These are phyloP conservation scores for sorghum (Sorghum bicolor) DNA, from an alignment of 176 grass and related monocot species.

Conservation along the genomic window Sorghum_bicolor_NCBIv3 NC_012875.2:59326501-59327000, in stretches of 20 bases:
- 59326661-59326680: slow-evolving; percentile 84
- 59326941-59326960: slow-evolving; percentile 22
- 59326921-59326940: slow-evolving; percentile 87
- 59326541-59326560: neutral
- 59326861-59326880: slow-evolving; percentile 95
- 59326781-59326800: neutral
- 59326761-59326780: neutral
- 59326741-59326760: neutral
- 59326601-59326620: slow-evolving; percentile 64
- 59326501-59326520: neutral
- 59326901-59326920: slow-evolving; percentile 71
- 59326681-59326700: slow-evolving; percentile 75
- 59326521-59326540: neutral
- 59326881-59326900: slow-evolving; percentile 89
- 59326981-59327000: neutral
- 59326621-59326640: slow-evolving; percentile 87
- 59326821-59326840: neutral
- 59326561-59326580: slow-evolving; percentile 48
- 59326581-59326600: slow-evolving; percentile 95
- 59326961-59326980: neutral
- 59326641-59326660: slow-evolving; percentile 93
- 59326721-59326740: neutral
- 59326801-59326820: neutral
- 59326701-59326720: slow-evolving; percentile 43
- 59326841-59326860: slow-evolving; percentile 73